Evolutionary conservation across 495 filamentous ascomycete species (phyloP).

Genomic region (Amorphotheca resinae): DNA sequence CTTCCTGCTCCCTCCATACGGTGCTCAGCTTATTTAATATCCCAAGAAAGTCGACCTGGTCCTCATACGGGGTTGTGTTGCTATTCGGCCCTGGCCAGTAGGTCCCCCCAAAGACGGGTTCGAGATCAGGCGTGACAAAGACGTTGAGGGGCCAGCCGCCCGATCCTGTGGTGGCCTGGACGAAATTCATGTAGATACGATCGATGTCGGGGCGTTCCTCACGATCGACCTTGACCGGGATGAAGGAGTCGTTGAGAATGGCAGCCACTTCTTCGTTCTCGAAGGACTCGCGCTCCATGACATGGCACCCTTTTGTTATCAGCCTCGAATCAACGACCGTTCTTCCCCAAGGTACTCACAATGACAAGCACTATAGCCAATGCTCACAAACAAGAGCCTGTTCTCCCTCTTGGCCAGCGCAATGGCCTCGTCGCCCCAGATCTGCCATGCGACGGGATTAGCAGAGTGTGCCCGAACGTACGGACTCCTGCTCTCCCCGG

Average conservation of each 20-base stretch:
- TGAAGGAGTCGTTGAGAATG: constrained; percentile 75
- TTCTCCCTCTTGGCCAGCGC: constrained; percentile 66
- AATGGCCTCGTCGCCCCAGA: constrained; percentile 69
- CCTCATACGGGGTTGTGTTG: constrained; percentile 32
- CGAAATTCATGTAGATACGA: constrained; percentile 96
- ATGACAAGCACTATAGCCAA: constrained; percentile 93
- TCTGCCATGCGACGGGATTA: constrained; percentile 89
- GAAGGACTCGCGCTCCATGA: constrained; percentile 92
- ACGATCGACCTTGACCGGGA: constrained; percentile 87
- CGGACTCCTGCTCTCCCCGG: constrained; percentile 63
- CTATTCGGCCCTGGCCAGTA: constrained; percentile 82
- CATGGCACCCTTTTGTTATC: constrained; percentile 58
- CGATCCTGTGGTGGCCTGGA: constrained; percentile 81
- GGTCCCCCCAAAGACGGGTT: constrained; percentile 91
- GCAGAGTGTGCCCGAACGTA: constrained; percentile 73
- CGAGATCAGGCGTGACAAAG: constrained; percentile 84
- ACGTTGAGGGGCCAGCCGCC: constrained; percentile 97
- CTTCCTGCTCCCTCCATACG: constrained; percentile 77
- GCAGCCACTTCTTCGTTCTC: constrained; percentile 67
- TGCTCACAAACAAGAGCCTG: constrained; percentile 83
- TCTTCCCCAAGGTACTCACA: constrained; percentile 40
- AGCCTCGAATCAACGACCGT: constrained; percentile 1
- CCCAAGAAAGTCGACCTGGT: constrained; percentile 59
- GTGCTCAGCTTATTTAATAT: constrained; percentile 70
- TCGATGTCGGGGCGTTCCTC: constrained; percentile 95